Evolutionary conservation across 2,329 filamentous ascomycete species (phyloP).

Genomic region (Fusarium papillatum): DNA sequence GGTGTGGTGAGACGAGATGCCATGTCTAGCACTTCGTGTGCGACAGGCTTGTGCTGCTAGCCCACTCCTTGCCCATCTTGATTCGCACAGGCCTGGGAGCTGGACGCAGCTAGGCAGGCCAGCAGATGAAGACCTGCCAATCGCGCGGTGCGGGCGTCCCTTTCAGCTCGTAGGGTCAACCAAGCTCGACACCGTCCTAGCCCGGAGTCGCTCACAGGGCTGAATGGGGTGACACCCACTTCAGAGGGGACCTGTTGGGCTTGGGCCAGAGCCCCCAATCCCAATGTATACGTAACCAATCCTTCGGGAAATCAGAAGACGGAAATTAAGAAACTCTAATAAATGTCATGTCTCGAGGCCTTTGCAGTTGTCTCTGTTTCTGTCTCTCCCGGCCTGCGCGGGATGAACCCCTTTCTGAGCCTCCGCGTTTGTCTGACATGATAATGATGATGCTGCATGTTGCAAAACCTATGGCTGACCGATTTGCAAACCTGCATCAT

Average conservation of each 20-base stretch:
- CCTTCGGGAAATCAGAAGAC: background rate
- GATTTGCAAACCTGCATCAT: constrained; percentile 24
- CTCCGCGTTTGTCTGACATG: background rate
- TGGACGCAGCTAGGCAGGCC: constrained; percentile 38
- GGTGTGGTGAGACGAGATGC: constrained; percentile 40
- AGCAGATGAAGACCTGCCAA: constrained; percentile 32
- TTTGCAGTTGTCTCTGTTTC: background rate
- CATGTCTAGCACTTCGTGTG: constrained; percentile 27
- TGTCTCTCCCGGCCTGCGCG: constrained; percentile 1
- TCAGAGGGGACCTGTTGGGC: background rate
- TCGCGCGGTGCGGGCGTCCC: constrained; percentile 29
- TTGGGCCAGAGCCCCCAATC: constrained; percentile 13
- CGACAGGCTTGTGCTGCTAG: constrained; percentile 38
- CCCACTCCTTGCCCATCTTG: constrained; percentile 17
- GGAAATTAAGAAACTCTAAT: background rate
- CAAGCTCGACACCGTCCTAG: constrained; percentile 21
- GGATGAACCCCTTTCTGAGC: constrained; percentile 7
- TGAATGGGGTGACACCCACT: constrained; percentile 37
- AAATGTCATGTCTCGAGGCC: background rate
- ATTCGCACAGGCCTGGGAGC: constrained; percentile 39
- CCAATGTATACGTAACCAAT: background rate
- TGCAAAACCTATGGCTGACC: constrained; percentile 15
- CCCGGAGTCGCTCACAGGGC: constrained; percentile 35
- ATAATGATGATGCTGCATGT: constrained; percentile 23
- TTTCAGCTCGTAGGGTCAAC: constrained; percentile 36